phyloP scores from a whole-genome alignment of 176 grass and related monocot genomes.

The Oryza officinalis region DNA sequence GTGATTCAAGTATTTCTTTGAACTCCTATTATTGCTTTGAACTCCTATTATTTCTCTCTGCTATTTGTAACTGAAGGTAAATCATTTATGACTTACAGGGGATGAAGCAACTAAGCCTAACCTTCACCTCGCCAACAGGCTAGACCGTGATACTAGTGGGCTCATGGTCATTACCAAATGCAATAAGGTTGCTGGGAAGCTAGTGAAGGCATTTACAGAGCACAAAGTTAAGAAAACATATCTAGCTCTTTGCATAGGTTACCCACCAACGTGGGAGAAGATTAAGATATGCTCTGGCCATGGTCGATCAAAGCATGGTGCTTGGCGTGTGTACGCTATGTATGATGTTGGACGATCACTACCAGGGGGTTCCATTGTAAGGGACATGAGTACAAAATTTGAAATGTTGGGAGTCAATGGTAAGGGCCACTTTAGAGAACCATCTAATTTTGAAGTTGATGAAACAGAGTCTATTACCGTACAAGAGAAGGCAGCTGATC shows the following conservation, averaged over 20 bases:
- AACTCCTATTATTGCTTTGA: background rate
- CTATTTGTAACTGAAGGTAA: constrained; percentile 11
- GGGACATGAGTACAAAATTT: constrained; percentile 77
- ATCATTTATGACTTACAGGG: constrained; percentile 37
- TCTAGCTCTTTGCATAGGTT: constrained; percentile 67
- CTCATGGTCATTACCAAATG: constrained; percentile 97
- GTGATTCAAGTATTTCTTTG: background rate
- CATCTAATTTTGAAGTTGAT: constrained; percentile 23
- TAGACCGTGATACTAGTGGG: constrained; percentile 90
- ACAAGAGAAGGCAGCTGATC: constrained; percentile 44
- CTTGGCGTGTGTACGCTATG: constrained; percentile 77
- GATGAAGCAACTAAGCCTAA: constrained; percentile 37
- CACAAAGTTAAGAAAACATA: constrained; percentile 88
- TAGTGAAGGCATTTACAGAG: constrained; percentile 85
- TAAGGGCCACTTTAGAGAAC: constrained; percentile 52
- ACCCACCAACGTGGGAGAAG: constrained; percentile 50
- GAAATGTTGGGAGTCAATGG: constrained; percentile 63
- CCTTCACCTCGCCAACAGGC: constrained; percentile 78
- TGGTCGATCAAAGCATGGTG: constrained; percentile 81
- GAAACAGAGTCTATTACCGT: constrained; percentile 51
- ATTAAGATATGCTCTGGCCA: constrained; percentile 77
- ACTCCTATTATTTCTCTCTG: background rate
- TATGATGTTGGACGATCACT: constrained; percentile 57
- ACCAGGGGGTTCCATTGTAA: constrained; percentile 70
- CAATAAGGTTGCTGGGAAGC: constrained; percentile 71